Evolutionary conservation across 805 yeast genomes (phyloP).

Genomic region (Ogataea neopini): DNA sequence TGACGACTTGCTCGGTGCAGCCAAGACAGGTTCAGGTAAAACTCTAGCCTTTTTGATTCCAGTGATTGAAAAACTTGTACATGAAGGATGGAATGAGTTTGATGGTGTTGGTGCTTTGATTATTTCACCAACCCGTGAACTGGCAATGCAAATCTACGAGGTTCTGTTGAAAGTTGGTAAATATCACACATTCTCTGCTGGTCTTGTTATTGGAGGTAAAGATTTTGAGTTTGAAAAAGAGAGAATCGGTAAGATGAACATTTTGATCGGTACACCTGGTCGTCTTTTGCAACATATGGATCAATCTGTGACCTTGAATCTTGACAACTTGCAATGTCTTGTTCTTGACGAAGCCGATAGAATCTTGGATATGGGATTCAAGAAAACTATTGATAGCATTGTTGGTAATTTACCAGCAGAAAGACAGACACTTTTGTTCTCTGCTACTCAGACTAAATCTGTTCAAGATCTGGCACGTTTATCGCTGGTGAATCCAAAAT

Average conservation of each 20-base stretch:
- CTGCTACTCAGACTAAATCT: slow-evolving; percentile 87
- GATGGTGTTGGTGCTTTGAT: slow-evolving; percentile 91
- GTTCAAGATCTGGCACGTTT: slow-evolving; percentile 81
- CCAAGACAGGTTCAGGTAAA: slow-evolving; percentile 89
- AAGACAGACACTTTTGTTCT: slow-evolving; percentile 80
- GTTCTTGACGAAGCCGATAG: slow-evolving; percentile 93
- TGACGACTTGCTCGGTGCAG: slow-evolving; percentile 80
- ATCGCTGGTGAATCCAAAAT: slow-evolving; percentile 64
- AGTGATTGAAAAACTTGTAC: slow-evolving; percentile 64
- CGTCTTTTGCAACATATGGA: slow-evolving; percentile 87
- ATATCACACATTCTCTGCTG: slow-evolving; percentile 76
- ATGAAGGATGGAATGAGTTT: slow-evolving; percentile 72
- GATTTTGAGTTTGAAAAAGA: slow-evolving; percentile 81
- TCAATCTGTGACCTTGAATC: slow-evolving; percentile 79
- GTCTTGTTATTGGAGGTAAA: slow-evolving; percentile 91
- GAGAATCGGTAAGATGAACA: slow-evolving; percentile 75
- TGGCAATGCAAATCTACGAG: slow-evolving; percentile 89
- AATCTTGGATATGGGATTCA: slow-evolving; percentile 92
- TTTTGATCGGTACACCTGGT: slow-evolving; percentile 90
- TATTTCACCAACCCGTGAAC: slow-evolving; percentile 89
- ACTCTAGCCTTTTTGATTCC: slow-evolving; percentile 87
- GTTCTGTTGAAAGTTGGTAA: slow-evolving; percentile 82
- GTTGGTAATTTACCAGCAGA: slow-evolving; percentile 73
- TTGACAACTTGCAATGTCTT: slow-evolving; percentile 71
- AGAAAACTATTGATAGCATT: slow-evolving; percentile 77